Base-by-base conservation (phyloP, 1,139 yeast genomes). In the Diutina neorugosa region DNA sequence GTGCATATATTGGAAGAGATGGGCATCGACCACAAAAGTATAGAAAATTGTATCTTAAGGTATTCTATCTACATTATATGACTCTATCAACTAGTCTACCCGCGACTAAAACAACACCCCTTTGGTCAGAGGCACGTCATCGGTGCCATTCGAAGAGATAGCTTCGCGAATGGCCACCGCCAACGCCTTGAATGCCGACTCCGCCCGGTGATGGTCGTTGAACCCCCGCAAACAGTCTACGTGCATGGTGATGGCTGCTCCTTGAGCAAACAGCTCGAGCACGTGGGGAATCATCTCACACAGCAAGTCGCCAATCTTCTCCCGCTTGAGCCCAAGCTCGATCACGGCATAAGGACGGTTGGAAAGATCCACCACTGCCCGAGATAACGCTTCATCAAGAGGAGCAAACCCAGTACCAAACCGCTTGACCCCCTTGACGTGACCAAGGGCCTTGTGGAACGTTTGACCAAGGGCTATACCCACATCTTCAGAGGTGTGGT, bases 261-360 rank as follows among this genome's bases (percentile, higher is more conserved):
- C 86, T 62, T 86, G 90, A 2, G 98, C 96, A 73, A 93, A 93
- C 61, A 96, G 86, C 67, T 90, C 96, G 58, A 93, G 67, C 49
- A 93, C 94, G 67, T 93, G 98, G 27, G 98, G 97, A 58, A 93
- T 86, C 98, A 93, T 93, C 69, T 93, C 98, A 62, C 94, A 82
- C 31, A 93, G 82, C 55, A 93, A 76, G 63, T 88, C 96, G 52
- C 98, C 98, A 59, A 93, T 84, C 66, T 85, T 89, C 65, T 93
- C 98, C 59, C 98, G 78, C 66, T 86, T 86, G 62, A 93, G 77
- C 0, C 96, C 96, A 57, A 93, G 74, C 51, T 93, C 96, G 44
- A 90, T 77, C 20, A 88, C 94, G 0, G 97, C 96, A 67, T 71
- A 90, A 1, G 98, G 98, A 60, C 98, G 77, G 67, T 90, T 90